Base-by-base conservation (phyloP, 768 basidiomycete genomes). In the Trametes cingulata region DNA sequence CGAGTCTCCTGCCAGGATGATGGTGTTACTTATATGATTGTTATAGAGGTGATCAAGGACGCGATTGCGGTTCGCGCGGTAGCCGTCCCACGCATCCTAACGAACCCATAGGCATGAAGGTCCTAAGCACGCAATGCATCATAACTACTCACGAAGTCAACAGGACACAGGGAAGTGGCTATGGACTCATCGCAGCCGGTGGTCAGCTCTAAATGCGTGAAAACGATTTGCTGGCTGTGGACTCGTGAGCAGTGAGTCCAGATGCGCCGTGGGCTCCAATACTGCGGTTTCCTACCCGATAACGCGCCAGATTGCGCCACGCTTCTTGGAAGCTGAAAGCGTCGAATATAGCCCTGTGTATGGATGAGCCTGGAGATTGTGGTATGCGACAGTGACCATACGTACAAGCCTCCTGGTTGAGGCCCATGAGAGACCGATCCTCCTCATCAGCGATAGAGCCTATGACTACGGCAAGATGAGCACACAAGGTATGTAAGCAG, bases 81-180 rank as follows among this genome's bases (percentile, higher is more conserved):
- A 86, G 0, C 84, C 84, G 58, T 83, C 81, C 84, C 84, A 85
- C 14, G 80, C 80, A 64, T 85, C 83, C 76, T 82, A 56, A 25
- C 29, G 29, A 5, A 4, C 4, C 10, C 29, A 33, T 33, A 10
- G 10, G 29, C 10, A 33, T 10, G 29, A 10, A 33, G 29, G 29
- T 33, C 29, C 29, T 4, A 33, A 33, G 29, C 10, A 4, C 4
- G 29, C 29, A 4, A 33, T 10, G 29, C 6, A 10, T 33, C 6
- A 10, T 33, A 20, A 1, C 8, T n/a, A 61, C 69, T 33, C 62
- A 73, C 72, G 45, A 68, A 61, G 60, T 71, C 67, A 48, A 69
- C 67, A 70, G 17, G 6, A 27, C 24, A 35, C 14, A 36, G 14
- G 7, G 39, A 8, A 27, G 39, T 41, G 6, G n/a, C 24, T 15